Conservation (phyloP, 75 land plant genomes). For the Pseudotsuga menziesii region DNA sequence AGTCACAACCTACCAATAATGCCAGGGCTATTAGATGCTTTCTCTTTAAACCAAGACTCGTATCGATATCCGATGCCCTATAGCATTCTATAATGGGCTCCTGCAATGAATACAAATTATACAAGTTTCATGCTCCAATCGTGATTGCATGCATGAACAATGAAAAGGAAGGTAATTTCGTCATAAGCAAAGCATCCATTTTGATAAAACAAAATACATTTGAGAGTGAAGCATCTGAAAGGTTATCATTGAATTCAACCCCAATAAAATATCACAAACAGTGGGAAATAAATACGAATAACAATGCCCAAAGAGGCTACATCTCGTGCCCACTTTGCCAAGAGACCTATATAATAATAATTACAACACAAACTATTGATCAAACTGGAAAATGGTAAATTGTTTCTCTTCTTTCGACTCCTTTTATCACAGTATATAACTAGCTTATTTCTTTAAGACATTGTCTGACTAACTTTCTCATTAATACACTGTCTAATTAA, state of each 20-base stretch:
- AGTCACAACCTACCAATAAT: conserved; percentile 77
- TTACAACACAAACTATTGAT: neutral
- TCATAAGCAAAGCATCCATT: too few species aligned
- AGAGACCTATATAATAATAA: neutral
- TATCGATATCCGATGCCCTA: conserved; percentile 62
- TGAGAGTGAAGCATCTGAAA: too few species aligned
- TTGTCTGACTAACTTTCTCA: too few species aligned
- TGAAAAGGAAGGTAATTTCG: neutral
- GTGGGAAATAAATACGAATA: neutral
- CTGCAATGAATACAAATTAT: conserved; percentile 30
- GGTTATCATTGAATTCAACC: too few species aligned
- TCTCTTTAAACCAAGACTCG: conserved; percentile 56
- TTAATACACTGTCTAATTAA: too few species aligned
- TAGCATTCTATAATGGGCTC: conserved; percentile 76
- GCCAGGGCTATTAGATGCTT: conserved; percentile 76
- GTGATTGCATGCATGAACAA: neutral
- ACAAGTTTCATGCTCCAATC: neutral
- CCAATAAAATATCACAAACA: neutral
- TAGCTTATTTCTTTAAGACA: too few species aligned
- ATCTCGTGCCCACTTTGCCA: neutral
- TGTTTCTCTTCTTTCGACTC: neutral
- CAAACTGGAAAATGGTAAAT: neutral
- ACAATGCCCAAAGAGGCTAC: neutral
- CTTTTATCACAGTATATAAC: neutral
- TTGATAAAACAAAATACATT: too few species aligned